Conservation (phyloP, 768 basidiomycete genomes). For the Rhodotorula babjevae region DNA sequence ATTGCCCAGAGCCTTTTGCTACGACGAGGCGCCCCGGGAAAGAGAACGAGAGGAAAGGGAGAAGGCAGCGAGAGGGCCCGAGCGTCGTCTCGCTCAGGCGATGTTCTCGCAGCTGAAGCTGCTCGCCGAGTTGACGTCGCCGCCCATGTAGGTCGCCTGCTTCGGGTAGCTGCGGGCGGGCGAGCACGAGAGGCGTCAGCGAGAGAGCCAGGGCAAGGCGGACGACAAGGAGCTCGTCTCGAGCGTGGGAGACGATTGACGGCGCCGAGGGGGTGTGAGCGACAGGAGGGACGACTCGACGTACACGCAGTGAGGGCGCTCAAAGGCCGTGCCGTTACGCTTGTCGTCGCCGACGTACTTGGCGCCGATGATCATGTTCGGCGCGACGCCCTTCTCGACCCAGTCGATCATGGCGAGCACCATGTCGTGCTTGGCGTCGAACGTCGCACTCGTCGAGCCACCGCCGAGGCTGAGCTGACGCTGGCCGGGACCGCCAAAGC, state of each 20-base stretch:
- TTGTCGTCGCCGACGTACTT: constrained; percentile 17
- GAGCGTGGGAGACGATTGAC: too few relatives aligned
- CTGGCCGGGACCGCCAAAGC: constrained; percentile 22
- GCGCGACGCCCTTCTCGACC: constrained; percentile 34
- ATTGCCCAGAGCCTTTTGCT: too few relatives aligned
- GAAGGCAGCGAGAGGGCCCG: too few relatives aligned
- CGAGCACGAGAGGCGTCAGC: too few relatives aligned
- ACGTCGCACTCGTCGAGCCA: background rate
- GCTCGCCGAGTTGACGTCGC: constrained; percentile 31
- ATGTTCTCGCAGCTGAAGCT: constrained; percentile 26
- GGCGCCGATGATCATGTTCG: constrained; percentile 23
- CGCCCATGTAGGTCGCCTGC: constrained; percentile 32
- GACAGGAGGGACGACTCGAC: background rate
- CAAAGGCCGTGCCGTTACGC: constrained; percentile 16
- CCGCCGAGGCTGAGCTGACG: background rate
- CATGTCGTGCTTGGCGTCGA: constrained; percentile 38
- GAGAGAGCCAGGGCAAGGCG: background rate
- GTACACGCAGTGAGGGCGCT: constrained; percentile 32
- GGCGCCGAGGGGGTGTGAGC: too few relatives aligned
- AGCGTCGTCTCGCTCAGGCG: background rate
- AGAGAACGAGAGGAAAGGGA: background rate
- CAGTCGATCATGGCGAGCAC: constrained; percentile 34
- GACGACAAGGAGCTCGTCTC: too few relatives aligned
- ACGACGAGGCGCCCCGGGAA: too few relatives aligned
- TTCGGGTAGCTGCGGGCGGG: constrained; percentile 15